Base-by-base conservation (phyloP, 345 rosid genomes). In the Toxicodendron radicans region DNA sequence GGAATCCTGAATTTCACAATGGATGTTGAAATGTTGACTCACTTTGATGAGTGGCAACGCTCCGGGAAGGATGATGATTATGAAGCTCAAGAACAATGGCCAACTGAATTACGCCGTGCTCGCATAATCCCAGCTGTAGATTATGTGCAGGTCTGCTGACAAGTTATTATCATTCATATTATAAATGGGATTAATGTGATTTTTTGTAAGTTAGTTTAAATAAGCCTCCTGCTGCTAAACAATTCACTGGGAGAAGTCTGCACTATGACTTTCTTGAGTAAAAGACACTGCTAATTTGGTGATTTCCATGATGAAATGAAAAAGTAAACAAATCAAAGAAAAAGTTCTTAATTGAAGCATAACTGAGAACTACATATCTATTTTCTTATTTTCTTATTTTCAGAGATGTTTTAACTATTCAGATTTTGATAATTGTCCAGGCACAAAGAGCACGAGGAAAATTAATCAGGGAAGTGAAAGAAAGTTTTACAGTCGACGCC, bases 11-110 rank as follows among this genome's bases (percentile, higher is more conserved):
- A 88, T 70, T 90, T 94, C 81, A 94, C 94, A 2, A 90, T 94
- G 97, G 92, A 85, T 32, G 89, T 90, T 30, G 98, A 92, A 33
- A 86, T 90, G 94, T 65, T 92, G 80, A 90, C 93, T 71, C 97
- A 92, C 76, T 94, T 94, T 78, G 96, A 94, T 75, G 87, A 90
- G 81, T 94, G 97, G 94, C 97, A 94, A 76, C 87, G 96, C 69
- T 67, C 78, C 11, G 81, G 85, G 32, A 78, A 79, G 76, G 96
- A 92, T 16, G 92, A 89, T 79, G 76, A 64, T 20, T 94, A 88
- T 67, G 97, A 94, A 89, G 93, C 96, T 80, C 93, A 89, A 72
- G 96, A 90, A 58, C 98, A 94, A 81, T 94, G 98, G 96, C 97
- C 97, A 2, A 58, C 84, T 27, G 98, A 92, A 79, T 77, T 92